Evolutionary conservation across 768 basidiomycete genomes (phyloP).

Genomic region (Amanita pseudoporphyria): DNA sequence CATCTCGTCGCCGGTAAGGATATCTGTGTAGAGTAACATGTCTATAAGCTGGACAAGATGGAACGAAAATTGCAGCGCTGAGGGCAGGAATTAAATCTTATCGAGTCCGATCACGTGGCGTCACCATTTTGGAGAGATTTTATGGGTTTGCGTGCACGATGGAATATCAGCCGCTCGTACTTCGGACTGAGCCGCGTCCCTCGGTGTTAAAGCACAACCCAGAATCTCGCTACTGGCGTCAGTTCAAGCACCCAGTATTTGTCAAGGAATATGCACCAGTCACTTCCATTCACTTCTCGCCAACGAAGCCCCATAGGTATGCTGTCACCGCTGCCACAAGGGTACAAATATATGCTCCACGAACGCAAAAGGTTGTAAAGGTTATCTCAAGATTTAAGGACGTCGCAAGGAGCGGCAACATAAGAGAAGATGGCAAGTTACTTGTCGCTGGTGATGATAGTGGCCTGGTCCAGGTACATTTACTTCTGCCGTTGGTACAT

Average conservation of each 20-base stretch:
- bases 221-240: constrained; percentile 81
- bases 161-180: constrained; percentile 75
- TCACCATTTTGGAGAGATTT: constrained; percentile 8
- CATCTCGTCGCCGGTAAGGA: constrained; percentile 81
- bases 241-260: constrained; percentile 86
- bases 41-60: constrained; percentile 11
- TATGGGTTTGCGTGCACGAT: constrained; percentile 28
- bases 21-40: constrained; percentile 73
- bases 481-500: constrained; percentile 6
- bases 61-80: constrained; percentile 14
- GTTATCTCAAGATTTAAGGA: constrained; percentile 97
- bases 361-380: constrained; percentile 94
- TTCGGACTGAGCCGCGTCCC: constrained; percentile 50
- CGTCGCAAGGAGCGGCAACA: constrained; percentile 80
- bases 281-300: constrained; percentile 89
- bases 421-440: constrained; percentile 89
- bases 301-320: constrained; percentile 82
- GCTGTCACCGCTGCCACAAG: constrained; percentile 92
- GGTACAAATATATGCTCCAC: constrained; percentile 91
- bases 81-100: constrained; percentile 25
- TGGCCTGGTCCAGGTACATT: constrained; percentile 67
- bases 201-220: constrained; percentile 46
- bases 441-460: constrained; percentile 93
- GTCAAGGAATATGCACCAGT: constrained; percentile 96
- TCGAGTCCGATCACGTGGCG: constrained; percentile 19